These are phyloP conservation scores for Hypoxylon sp. DNA, from an alignment of 2,329 filamentous ascomycete genomes.

Conservation along the genomic window DNA sequence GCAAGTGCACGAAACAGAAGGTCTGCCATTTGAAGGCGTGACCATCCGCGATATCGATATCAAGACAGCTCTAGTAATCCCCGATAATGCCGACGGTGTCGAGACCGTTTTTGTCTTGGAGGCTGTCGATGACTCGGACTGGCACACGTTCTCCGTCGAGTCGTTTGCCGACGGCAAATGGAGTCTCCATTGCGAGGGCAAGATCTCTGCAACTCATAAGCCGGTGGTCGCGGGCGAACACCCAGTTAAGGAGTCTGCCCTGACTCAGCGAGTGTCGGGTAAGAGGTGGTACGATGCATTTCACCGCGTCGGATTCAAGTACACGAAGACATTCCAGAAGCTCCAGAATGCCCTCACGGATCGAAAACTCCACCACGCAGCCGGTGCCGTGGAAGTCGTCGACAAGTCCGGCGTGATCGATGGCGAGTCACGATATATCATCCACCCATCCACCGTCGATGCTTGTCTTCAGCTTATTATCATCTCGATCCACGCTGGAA, in stretches of 20 bases:
- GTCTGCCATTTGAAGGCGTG: slow-evolving; percentile 37
- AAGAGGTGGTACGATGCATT: slow-evolving; percentile 56
- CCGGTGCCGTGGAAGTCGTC: slow-evolving; percentile 45
- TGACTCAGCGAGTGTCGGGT: slow-evolving; percentile 48
- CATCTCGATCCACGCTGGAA: slow-evolving; percentile 52
- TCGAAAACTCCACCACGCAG: slow-evolving; percentile 50
- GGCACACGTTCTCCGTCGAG: slow-evolving; percentile 54
- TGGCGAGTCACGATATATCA: slow-evolving; percentile 57
- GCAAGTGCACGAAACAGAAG: slow-evolving; percentile 38
- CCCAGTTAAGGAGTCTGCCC: slow-evolving; percentile 20
- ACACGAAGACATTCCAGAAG: slow-evolving; percentile 58
- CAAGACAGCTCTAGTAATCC: slow-evolving; percentile 52
- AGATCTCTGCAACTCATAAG: slow-evolving; percentile 22
- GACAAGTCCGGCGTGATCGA: slow-evolving; percentile 33
- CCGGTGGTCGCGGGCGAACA: slow-evolving; percentile 13
- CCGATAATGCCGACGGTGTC: slow-evolving; percentile 53
- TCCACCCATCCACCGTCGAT: slow-evolving; percentile 61
- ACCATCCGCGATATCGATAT: slow-evolving; percentile 53
- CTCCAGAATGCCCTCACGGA: slow-evolving; percentile 53
- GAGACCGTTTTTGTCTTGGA: slow-evolving; percentile 47
- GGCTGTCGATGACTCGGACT: slow-evolving; percentile 46
- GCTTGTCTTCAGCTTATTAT: slow-evolving; percentile 56
- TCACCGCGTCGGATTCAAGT: slow-evolving; percentile 57
- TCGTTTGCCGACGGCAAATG: slow-evolving; percentile 44
- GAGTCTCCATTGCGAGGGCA: slow-evolving; percentile 52